Conservation (phyloP, 2,329 filamentous ascomycete genomes). For the Alternaria sp. region DNA sequence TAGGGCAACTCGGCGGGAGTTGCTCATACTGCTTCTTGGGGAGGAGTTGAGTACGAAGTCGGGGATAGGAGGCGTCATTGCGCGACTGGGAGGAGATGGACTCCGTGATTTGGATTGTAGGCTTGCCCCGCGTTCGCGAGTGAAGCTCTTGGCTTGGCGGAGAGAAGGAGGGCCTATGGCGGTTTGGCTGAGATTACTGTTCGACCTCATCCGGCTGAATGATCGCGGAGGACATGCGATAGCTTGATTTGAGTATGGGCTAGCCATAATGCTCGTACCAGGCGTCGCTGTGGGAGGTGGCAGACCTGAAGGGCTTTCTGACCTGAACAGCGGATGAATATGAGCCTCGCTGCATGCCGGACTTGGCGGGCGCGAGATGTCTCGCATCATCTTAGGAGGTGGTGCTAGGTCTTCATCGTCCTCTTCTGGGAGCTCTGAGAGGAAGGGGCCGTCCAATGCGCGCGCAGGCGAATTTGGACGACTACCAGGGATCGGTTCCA, state of each 20-base stretch:
- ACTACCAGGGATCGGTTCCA: conserved; percentile 77
- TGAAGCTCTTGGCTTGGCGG: conserved; percentile 36
- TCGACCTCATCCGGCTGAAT: conserved; percentile 51
- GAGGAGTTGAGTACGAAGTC: conserved; percentile 55
- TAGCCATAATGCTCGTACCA: conserved; percentile 74
- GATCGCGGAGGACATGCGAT: conserved; percentile 56
- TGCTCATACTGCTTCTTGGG: conserved; percentile 50
- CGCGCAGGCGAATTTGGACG: conserved; percentile 70
- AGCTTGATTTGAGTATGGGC: conserved; percentile 72
- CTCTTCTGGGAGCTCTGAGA: conserved; percentile 37
- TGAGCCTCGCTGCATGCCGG: conserved; percentile 66
- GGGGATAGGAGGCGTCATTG: conserved; percentile 54
- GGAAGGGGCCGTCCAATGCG: conserved; percentile 63
- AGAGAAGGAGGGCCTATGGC: conserved; percentile 30
- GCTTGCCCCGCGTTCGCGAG: conserved; percentile 35
- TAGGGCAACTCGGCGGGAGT: conserved; percentile 41
- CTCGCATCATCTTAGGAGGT: conserved; percentile 46
- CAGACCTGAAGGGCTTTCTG: conserved; percentile 66
- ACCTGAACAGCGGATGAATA: conserved; percentile 80
- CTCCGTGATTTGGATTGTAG: conserved; percentile 37
- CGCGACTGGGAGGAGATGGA: conserved; percentile 48
- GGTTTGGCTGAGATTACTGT: conserved; percentile 34
- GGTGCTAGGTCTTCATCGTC: conserved; percentile 43
- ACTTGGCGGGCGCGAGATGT: conserved; percentile 50
- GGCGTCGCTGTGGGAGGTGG: conserved; percentile 71